These are phyloP conservation scores for Tilletiopsis washingtonensis DNA, from an alignment of 1,284 basidiomycete species.

Conservation along the genomic window DNA sequence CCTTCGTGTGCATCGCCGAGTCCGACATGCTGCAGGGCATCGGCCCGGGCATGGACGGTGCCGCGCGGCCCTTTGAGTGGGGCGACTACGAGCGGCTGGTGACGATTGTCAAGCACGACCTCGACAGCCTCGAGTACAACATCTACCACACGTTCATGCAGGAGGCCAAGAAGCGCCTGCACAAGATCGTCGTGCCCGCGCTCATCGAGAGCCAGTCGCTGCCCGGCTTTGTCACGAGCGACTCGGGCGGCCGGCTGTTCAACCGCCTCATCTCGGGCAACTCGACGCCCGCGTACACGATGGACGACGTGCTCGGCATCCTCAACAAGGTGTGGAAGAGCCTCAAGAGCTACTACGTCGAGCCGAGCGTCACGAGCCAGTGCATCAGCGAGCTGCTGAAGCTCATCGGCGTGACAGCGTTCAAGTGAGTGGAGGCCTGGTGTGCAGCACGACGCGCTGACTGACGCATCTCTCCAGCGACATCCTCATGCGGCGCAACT, in stretches of 20 bases:
- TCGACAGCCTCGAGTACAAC: slow-evolving; percentile 97
- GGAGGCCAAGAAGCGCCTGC: slow-evolving; percentile 91
- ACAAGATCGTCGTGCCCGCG: slow-evolving; percentile 98
- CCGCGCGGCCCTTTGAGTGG: slow-evolving; percentile 90
- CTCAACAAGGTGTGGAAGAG: slow-evolving; percentile 98
- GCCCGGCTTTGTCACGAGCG: slow-evolving; percentile 93
- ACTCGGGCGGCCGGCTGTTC: slow-evolving; percentile 85
- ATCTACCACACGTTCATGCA: slow-evolving; percentile 99
- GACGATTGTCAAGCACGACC: slow-evolving; percentile 94
- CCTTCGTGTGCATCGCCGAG: slow-evolving; percentile 97
- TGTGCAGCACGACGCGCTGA: neutral
- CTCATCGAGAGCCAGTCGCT: slow-evolving; percentile 95
- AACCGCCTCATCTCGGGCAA: slow-evolving; percentile 74
- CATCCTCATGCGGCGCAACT: slow-evolving; percentile 94
- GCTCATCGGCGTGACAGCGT: slow-evolving; percentile 91
- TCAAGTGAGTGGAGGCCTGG: slow-evolving; percentile 56
- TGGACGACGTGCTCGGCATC: slow-evolving; percentile 96
- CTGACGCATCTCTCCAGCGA: slow-evolving; percentile 52
- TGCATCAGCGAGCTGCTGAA: slow-evolving; percentile 93
- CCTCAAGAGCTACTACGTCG: slow-evolving; percentile 97
- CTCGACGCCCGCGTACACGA: slow-evolving; percentile 80
- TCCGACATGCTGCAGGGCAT: slow-evolving; percentile 97
- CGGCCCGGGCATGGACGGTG: slow-evolving; percentile 80
- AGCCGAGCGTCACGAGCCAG: slow-evolving; percentile 93
- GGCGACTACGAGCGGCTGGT: slow-evolving; percentile 93